Evolutionary conservation across 257 asterid species (phyloP), one percentile per base, ranked within the genome.

Genomic region (Ligustrum vulgare): DNA sequence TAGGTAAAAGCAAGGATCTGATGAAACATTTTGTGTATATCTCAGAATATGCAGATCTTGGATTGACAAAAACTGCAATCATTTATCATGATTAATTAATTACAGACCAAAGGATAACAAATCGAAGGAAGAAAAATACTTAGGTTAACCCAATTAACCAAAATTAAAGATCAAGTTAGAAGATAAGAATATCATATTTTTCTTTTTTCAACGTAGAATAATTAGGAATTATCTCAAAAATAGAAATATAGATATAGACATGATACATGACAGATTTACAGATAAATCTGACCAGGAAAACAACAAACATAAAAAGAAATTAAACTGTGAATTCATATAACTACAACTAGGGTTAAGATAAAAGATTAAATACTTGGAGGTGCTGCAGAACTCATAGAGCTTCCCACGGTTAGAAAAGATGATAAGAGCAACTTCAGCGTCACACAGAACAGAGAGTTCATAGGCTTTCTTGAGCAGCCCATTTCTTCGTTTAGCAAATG

Each of bases 391-490:
- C 78, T 92, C 97, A 51, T 92, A 92, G 79, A 92, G 97, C 89
- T 92, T 92, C 56, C 97, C 97, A 28, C 97, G 90, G 83, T 87
- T 92, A 18, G 97, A 92, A 92, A 92, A 92, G 84, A 92, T 77
- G 68, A 92, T 86, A 20, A 92, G 97, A 43, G 96, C 97, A 58
- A 91, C 93, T 76, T 89, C 97, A 49, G 97, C 91, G 80, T 91
- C 97, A 67, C 97, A 91, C 2, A 91, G 89, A 20, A 91, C 97
- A 58, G 97, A 91, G 5, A 91, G 90, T 77, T 91, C 95, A 80
- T 91, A 91, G 76, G 97, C 97, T 70, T 91, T 91, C 79, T 91
- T 91, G 18, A 91, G 91, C 76, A 91, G 75, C 2, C 97, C 97
- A 84, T 91, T 91, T 84, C 97, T 89, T 37, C 97, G 84, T 87